Evolutionary conservation across 2,329 filamentous ascomycete species (phyloP).

Genomic region (Nannizziopsis arthrosporioides): DNA sequence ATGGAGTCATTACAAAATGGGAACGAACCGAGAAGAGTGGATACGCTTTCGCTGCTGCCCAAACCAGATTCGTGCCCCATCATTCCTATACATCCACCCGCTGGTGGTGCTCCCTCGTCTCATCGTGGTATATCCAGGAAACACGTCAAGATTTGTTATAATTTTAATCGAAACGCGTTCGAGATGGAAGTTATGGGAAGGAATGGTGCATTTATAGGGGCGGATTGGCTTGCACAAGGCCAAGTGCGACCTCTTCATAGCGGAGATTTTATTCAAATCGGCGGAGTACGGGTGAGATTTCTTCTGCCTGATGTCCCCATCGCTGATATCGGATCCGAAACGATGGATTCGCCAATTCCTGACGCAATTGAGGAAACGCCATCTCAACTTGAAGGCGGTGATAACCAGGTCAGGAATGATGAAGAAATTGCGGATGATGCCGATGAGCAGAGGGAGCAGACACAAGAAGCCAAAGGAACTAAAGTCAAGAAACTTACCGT

Average conservation of each 20-base stretch:
- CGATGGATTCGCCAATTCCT: slow-evolving; percentile 29
- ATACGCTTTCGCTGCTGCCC: slow-evolving; percentile 38
- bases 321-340: slow-evolving; percentile 39
- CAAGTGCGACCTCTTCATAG: slow-evolving; percentile 42
- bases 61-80: slow-evolving; percentile 44
- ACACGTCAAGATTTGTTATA: slow-evolving; percentile 51
- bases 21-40: slow-evolving; percentile 33
- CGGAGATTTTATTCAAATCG: slow-evolving; percentile 49
- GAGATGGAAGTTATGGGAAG: slow-evolving; percentile 48
- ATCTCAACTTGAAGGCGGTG: slow-evolving; percentile 21
- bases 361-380: slow-evolving; percentile 6
- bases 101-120: slow-evolving; percentile 35
- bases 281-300: slow-evolving; percentile 46
- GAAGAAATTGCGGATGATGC: slow-evolving; percentile 13
- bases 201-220: slow-evolving; percentile 47
- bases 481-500: slow-evolving; percentile 21
- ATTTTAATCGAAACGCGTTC: slow-evolving; percentile 45
- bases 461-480: slow-evolving; percentile 20
- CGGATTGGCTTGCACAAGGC: slow-evolving; percentile 38
- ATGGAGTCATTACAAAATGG: slow-evolving; percentile 33
- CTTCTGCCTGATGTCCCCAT: slow-evolving; percentile 43
- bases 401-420: slow-evolving; percentile 15
- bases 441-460: slow-evolving; percentile 11
- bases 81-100: slow-evolving; percentile 49
- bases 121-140: slow-evolving; percentile 51